A percentile compares a stretch with the other conserved stretches of the same genome.
phyloP scores from a whole-genome alignment of 768 basidiomycete species.

The Leucogyrophana mollusca region DNA sequence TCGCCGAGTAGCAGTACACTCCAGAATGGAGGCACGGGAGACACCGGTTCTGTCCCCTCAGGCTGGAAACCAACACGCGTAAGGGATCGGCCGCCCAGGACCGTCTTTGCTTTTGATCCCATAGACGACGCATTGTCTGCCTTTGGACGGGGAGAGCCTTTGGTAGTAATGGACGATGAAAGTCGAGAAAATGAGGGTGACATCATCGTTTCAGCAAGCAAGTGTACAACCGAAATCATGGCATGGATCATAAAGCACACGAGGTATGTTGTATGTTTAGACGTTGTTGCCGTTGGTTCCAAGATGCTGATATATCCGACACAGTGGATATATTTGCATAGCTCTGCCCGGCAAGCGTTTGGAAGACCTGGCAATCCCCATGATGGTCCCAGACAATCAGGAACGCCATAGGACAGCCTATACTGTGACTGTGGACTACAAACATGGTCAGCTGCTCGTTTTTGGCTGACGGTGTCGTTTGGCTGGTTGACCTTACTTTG shows the following conservation, averaged over 20 bases:
- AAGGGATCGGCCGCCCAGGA: constrained; percentile 18
- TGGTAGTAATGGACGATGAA: constrained; percentile 98
- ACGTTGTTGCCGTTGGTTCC: background rate
- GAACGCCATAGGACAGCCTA: constrained; percentile 94
- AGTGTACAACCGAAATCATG: constrained; percentile 94
- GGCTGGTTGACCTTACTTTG: background rate
- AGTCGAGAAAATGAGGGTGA: constrained; percentile 97
- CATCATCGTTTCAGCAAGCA: constrained; percentile 81
- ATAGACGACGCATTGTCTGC: constrained; percentile 79
- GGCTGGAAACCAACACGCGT: constrained; percentile 23
- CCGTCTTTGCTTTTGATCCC: constrained; percentile 67
- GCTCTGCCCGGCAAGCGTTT: constrained; percentile 77
- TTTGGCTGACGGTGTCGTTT: background rate
- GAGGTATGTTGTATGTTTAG: constrained; percentile 53
- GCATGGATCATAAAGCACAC: constrained; percentile 98
- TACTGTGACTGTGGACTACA: constrained; percentile 93
- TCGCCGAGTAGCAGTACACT: background rate
- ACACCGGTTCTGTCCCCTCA: background rate
- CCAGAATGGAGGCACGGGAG: background rate
- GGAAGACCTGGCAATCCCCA: constrained; percentile 75
- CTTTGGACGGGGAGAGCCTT: constrained; percentile 79
- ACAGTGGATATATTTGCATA: constrained; percentile 92
- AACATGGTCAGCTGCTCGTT: constrained; percentile 53
- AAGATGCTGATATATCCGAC: constrained; percentile 12
- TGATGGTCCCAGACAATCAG: constrained; percentile 92